Conservation (phyloP, 306 rosid genomes). For the Nissolia schottii region DNA sequence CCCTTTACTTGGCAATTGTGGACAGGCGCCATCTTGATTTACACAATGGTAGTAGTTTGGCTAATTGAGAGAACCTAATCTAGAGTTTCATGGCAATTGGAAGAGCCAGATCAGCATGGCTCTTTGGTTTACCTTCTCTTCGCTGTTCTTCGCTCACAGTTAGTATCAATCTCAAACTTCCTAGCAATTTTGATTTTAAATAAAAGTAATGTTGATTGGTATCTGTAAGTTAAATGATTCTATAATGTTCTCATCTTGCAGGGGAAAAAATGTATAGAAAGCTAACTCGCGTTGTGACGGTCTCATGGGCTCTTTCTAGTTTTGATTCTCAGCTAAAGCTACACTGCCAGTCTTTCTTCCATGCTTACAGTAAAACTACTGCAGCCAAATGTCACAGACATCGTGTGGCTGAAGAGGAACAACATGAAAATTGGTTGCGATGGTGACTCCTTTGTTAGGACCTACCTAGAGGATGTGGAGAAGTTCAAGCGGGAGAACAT, state of each 20-base stretch:
- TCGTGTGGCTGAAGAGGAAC: constrained; percentile 33
- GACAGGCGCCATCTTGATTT: constrained; percentile 37
- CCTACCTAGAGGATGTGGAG: constrained; percentile 36
- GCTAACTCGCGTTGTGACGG: constrained; percentile 45
- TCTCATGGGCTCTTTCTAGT: constrained; percentile 55
- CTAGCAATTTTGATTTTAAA: background rate
- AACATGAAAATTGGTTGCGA: constrained; percentile 50
- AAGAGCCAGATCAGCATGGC: constrained; percentile 51
- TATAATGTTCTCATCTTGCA: constrained; percentile 23
- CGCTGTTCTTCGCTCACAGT: too few species aligned
- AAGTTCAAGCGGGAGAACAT: constrained; percentile 30
- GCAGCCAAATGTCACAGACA: constrained; percentile 29
- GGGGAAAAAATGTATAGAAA: constrained; percentile 43
- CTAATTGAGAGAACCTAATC: constrained; percentile 47
- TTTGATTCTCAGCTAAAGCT: constrained; percentile 44
- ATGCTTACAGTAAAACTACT: constrained; percentile 47
- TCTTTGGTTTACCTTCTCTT: constrained; percentile 66
- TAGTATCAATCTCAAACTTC: constrained; percentile 30
- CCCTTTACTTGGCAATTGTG: constrained; percentile 64
- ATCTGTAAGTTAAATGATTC: background rate
- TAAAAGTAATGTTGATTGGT: background rate
- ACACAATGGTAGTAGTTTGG: constrained; percentile 59
- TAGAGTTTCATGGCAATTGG: constrained; percentile 50
- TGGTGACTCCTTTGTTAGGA: constrained; percentile 42
- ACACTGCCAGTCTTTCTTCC: too few species aligned